Conservation (phyloP, 768 basidiomycete genomes). For the Boletus fagicola region DNA sequence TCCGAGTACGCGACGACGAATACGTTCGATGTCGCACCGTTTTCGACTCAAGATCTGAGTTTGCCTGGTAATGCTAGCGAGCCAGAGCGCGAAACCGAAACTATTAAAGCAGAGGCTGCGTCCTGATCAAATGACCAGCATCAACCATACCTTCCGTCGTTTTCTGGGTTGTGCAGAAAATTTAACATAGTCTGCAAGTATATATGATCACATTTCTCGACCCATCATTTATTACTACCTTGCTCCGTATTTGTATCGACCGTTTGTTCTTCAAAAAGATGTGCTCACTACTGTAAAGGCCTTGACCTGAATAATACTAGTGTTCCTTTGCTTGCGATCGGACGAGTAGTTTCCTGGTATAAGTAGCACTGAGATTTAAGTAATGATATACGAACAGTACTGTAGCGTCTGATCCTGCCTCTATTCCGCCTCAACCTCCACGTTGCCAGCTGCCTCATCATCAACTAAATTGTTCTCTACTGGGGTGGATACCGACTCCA, state of each 20-base stretch:
- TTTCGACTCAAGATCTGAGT: constrained; percentile 64
- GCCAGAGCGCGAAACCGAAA: constrained; percentile 59
- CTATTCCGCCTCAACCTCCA: constrained; percentile 33
- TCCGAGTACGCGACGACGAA: constrained; percentile 65
- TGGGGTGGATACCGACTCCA: constrained; percentile 47
- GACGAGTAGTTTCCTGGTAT: constrained; percentile 19
- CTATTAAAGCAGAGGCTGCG: constrained; percentile 64
- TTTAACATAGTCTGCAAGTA: constrained; percentile 32
- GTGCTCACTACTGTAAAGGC: constrained; percentile 38
- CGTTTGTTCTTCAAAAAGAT: constrained; percentile 34
- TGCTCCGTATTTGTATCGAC: constrained; percentile 39
- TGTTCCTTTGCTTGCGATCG: constrained; percentile 14
- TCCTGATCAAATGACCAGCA: constrained; percentile 26
- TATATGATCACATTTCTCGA: constrained; percentile 33
- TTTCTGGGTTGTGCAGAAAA: constrained; percentile 29
- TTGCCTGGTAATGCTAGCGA: constrained; percentile 57
- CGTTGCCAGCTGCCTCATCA: constrained; percentile 43
- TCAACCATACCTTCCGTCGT: constrained; percentile 23
- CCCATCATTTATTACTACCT: constrained; percentile 38
- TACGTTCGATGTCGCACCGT: constrained; percentile 69
- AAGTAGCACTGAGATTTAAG: constrained; percentile 21
- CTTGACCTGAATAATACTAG: constrained; percentile 32
- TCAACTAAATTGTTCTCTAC: constrained; percentile 23
- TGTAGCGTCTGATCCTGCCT: constrained; percentile 11
- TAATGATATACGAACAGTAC: constrained; percentile 15